Percentiles rank a stretch among this genome's conserved stretches.
phyloP scores from a whole-genome alignment of 78 protist genomes.

The Planoprotostelium fungivorum region DNA sequence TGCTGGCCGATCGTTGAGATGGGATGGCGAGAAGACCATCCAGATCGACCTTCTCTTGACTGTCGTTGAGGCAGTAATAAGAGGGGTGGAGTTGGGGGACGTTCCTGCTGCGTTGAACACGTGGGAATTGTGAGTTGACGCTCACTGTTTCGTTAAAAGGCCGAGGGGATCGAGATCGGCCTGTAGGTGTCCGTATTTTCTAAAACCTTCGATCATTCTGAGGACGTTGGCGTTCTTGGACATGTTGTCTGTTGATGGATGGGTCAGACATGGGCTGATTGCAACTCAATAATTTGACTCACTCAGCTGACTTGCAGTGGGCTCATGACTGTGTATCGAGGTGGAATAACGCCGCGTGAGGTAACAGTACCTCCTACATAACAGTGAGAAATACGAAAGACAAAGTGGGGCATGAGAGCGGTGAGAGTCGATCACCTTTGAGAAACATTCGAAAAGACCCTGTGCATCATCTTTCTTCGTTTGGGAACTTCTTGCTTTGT shows the following conservation, averaged over 20 bases:
- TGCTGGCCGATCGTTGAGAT: not conserved
- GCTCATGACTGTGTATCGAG: too few relatives aligned
- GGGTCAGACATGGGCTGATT: too few relatives aligned
- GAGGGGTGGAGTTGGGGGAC: not conserved
- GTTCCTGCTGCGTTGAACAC: not conserved
- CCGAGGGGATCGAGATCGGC: conserved; percentile 52
- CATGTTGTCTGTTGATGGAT: not conserved
- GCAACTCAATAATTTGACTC: too few relatives aligned
- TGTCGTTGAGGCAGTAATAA: not conserved
- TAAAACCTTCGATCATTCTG: conserved; percentile 34
- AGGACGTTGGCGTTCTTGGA: not conserved
- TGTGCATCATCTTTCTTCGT: too few relatives aligned
- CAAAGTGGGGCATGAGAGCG: too few relatives aligned
- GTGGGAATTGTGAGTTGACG: not conserved
- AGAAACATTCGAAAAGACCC: too few relatives aligned
- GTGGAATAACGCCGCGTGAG: too few relatives aligned
- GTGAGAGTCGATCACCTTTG: too few relatives aligned
- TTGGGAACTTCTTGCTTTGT: too few relatives aligned
- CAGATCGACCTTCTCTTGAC: not conserved
- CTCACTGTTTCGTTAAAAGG: not conserved
- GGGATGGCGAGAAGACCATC: not conserved
- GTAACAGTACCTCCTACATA: too few relatives aligned
- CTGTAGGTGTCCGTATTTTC: conserved; percentile 42
- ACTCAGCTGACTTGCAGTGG: too few relatives aligned
- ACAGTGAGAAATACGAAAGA: too few relatives aligned